Evolutionary conservation across 2,329 filamentous ascomycete genomes (phyloP).

Genomic region (Tolypocladium ophioglossoides): DNA sequence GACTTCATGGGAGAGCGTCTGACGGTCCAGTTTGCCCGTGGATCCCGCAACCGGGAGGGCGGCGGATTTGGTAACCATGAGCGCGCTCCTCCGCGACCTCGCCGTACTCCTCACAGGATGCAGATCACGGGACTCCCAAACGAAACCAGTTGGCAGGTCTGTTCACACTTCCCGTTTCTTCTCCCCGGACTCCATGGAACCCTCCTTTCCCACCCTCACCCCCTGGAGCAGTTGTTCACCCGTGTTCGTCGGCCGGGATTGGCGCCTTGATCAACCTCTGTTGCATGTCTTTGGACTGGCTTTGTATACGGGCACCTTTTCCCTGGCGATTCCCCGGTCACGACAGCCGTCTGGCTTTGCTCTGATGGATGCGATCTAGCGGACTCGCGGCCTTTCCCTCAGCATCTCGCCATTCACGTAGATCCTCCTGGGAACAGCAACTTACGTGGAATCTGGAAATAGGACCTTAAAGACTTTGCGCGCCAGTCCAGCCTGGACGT

Average conservation of each 20-base stretch:
- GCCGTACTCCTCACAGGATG: constrained; percentile 94
- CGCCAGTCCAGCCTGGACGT: constrained; percentile 94
- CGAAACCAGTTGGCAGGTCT: constrained; percentile 99
- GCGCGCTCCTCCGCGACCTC: constrained; percentile 59
- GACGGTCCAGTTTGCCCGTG: constrained; percentile 95
- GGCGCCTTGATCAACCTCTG: constrained; percentile 6
- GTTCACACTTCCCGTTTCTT: constrained; percentile 55
- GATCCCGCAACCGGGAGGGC: constrained; percentile 50
- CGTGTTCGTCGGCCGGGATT: constrained; percentile 10
- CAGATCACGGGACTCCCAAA: constrained; percentile 91
- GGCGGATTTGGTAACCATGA: constrained; percentile 40
- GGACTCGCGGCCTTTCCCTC: constrained; percentile 21
- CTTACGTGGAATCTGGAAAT: constrained; percentile 74
- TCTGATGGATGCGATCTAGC: constrained; percentile 24
- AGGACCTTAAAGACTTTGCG: constrained; percentile 99
- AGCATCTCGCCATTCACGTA: constrained; percentile 13
- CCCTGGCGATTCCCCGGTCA: constrained; percentile 2
- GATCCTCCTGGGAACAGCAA: constrained; percentile 48
- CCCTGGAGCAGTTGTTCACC: constrained; percentile 18
- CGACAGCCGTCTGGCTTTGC: constrained; percentile 2
- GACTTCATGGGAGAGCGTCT: constrained; percentile 97
- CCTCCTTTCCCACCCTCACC: constrained; percentile 14
- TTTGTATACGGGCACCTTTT: constrained; percentile 11
- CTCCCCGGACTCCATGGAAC: constrained; percentile 33
- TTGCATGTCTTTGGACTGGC: constrained; percentile 12